A percentile compares a stretch with the other conserved stretches of the same genome.
These are phyloP conservation scores for Suillus ampliporus DNA, from an alignment of 768 basidiomycete species.

Conservation along the genomic window DNA sequence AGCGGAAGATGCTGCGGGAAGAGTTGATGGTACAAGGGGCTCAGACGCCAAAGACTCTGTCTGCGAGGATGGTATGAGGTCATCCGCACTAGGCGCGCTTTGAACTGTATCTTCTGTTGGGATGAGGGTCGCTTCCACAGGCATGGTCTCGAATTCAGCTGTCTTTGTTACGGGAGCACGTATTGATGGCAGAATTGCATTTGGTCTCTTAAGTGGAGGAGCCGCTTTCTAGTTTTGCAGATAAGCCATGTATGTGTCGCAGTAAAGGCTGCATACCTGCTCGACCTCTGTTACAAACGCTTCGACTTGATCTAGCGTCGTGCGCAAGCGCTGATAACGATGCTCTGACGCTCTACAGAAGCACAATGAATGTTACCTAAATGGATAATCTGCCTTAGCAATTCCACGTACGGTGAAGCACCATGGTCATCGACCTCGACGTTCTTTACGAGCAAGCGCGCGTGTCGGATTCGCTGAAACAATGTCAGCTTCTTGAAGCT, in stretches of 20 bases:
- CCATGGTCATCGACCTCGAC: conserved; percentile 57
- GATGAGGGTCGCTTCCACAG: conserved; percentile 26
- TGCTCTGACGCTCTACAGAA: conserved; percentile 46
- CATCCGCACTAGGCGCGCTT: conserved; percentile 19
- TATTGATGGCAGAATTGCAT: conserved; percentile 58
- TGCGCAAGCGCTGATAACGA: conserved; percentile 51
- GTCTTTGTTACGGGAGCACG: conserved; percentile 45
- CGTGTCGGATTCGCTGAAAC: conserved; percentile 56
- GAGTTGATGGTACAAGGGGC: conserved; percentile 21
- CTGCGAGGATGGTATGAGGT: conserved; percentile 49
- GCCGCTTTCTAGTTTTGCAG: conserved; percentile 43
- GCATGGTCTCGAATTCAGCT: conserved; percentile 9
- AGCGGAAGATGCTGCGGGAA: conserved; percentile 32
- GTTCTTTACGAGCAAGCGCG: conserved; percentile 59
- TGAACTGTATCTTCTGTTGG: conserved; percentile 28
- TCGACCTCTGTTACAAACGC: conserved; percentile 55
- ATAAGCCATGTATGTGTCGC: background rate
- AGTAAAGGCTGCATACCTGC: conserved; percentile 43
- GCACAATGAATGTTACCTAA: conserved; percentile 11
- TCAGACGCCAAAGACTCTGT: conserved; percentile 4
- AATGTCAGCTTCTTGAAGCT: background rate
- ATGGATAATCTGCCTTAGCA: conserved; percentile 1
- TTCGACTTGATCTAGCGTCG: conserved; percentile 62
- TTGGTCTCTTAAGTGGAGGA: conserved; percentile 46
- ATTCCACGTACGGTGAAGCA: conserved; percentile 46